Percentiles rank a stretch among this genome's conserved stretches.
Evolutionary conservation across 2,329 filamentous ascomycete species (phyloP).

Genomic region (Arthroderma sp.): DNA sequence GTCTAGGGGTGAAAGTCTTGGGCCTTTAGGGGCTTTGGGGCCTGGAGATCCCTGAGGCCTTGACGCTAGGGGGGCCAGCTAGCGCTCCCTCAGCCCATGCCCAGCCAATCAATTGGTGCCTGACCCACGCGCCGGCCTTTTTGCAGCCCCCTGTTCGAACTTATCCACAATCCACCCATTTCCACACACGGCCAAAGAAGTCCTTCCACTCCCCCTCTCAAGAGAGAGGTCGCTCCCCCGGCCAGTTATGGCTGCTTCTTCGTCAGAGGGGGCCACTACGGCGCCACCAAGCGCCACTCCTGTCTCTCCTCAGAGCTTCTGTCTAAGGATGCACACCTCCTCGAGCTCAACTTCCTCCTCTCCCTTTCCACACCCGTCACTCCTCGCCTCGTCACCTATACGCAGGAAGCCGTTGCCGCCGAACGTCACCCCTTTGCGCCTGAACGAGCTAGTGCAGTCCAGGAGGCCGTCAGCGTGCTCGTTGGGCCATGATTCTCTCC

Average conservation of each 20-base stretch:
- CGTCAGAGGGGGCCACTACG: neutral
- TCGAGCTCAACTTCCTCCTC: neutral
- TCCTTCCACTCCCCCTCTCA: no score
- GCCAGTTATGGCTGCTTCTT: neutral
- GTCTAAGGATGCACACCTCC: neutral
- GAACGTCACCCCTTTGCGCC: constrained; percentile 37
- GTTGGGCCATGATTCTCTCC: neutral
- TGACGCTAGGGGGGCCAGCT: neutral
- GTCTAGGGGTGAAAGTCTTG: neutral
- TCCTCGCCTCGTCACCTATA: constrained; percentile 26
- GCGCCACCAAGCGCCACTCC: neutral
- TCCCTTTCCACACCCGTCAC: neutral
- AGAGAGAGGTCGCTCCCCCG: no score
- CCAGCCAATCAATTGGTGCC: neutral
- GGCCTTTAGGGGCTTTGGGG: no score
- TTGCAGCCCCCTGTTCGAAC: neutral
- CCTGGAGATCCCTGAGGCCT: no score
- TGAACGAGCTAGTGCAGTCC: constrained; percentile 13
- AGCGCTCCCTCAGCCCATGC: neutral
- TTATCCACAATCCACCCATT: neutral
- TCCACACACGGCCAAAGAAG: neutral
- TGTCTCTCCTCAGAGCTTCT: neutral
- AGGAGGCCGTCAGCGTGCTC: neutral
- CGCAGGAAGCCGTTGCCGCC: constrained; percentile 45
- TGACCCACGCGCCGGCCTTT: neutral